Base-by-base conservation (phyloP, 176 grass and related monocot species). In the Cenchrus purpureus region DNA sequence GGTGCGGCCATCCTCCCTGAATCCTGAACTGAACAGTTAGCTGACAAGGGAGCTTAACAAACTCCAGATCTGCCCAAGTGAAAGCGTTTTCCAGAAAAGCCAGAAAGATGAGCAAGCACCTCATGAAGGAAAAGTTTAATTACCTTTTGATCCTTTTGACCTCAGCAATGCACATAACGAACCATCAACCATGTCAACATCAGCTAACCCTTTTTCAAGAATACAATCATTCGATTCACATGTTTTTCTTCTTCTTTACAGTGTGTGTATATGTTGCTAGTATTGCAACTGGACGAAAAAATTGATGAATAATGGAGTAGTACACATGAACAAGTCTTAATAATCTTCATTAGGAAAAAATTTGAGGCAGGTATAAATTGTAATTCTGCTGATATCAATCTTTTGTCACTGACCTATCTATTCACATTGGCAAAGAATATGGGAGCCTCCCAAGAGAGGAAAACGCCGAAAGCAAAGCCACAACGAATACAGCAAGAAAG, bases 351-450 rank as follows among this genome's bases (percentile, higher is more conserved):
- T 20, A 16, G 19, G 16, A 71, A 50, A 55, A 8, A n/a, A 60
- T 10, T 34, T 13, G 65, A 4, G 48, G 44, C 10, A 51, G 22
- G 10, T 37, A 40, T 40, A 40, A 40, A 55, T 43, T 0, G 2
- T 43, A 9, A n/a, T 22, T 10, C 67, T 57, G 11, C 14, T 40
- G 19, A 37, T 11, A 7, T 74, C 51, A 11, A 37, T 13, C n/a
- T 40, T 40, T 28, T 86, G 65, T 82, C 65, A 79, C 50, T 82
- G 11, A 78, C 37, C 79, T 78, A 83, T 90, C 66, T 78, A 67
- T 75, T 63, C 88, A 90, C 74, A 90, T 29, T 22, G 64, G 64
- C 68, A 83, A 90, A 86, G 79, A 86, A 90, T 86, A 58, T 66
- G 63, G 40, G 84, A 31, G 29, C 43, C 76, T 14, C 51, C 69